phyloP scores from a whole-genome alignment of 2,329 filamentous ascomycete species.

The Hymenoscyphus scutula region DNA sequence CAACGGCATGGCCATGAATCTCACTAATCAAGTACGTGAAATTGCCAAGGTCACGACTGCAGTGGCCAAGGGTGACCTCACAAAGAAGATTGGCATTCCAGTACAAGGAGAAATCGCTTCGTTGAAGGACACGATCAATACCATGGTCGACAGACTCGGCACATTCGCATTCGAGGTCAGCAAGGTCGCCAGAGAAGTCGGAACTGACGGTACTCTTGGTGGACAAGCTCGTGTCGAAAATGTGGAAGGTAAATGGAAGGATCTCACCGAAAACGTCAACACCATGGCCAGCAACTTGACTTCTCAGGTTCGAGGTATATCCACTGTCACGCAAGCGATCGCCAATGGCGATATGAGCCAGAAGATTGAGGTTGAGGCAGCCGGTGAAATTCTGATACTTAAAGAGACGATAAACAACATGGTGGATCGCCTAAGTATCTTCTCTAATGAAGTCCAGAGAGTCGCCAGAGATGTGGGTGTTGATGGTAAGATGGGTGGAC shows the following conservation, averaged over 20 bases:
- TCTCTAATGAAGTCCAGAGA: constrained; percentile 92
- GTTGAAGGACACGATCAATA: constrained; percentile 96
- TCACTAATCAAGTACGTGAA: constrained; percentile 95
- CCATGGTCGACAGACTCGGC: constrained; percentile 95
- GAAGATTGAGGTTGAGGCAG: constrained; percentile 92
- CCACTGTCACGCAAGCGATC: constrained; percentile 90
- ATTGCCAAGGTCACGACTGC: constrained; percentile 96
- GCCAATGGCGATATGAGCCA: constrained; percentile 94
- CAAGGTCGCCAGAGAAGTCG: constrained; percentile 91
- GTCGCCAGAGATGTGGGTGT: constrained; percentile 96
- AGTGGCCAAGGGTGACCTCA: constrained; percentile 89
- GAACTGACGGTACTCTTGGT: constrained; percentile 90
- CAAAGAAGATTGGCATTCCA: constrained; percentile 92
- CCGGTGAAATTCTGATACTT: constrained; percentile 88
- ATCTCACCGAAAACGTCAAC: constrained; percentile 88
- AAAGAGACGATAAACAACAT: constrained; percentile 99
- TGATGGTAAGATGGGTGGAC: constrained; percentile 97
- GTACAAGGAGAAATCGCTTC: constrained; percentile 92
- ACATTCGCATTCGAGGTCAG: constrained; percentile 97
- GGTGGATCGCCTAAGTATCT: constrained; percentile 92
- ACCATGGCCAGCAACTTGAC: constrained; percentile 69
- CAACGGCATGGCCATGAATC: constrained; percentile 97
- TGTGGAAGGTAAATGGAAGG: constrained; percentile 97
- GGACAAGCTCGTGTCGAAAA: constrained; percentile 93
- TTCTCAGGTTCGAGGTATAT: constrained; percentile 82